phyloP scores from a whole-genome alignment of 331 rosid genomes.

The Telfairia occidentalis region DNA sequence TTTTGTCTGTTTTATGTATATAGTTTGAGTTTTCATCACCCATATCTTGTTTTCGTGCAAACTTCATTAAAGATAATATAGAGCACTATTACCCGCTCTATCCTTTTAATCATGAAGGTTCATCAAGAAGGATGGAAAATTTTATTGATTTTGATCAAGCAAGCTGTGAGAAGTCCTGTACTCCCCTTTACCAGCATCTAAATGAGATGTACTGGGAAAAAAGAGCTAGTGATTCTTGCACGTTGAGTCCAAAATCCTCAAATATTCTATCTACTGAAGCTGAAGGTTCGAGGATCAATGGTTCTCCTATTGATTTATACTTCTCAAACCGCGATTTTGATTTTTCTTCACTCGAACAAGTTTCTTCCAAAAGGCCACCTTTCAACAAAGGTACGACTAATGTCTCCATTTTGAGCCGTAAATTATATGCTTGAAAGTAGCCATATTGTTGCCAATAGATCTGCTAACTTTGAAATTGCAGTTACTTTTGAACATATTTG shows the following conservation, averaged over 20 bases:
- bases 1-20: too few relatives aligned
- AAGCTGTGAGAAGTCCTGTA: constrained; percentile 24
- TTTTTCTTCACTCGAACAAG: constrained; percentile 5
- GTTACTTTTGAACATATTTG: constrained; percentile 25
- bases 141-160: constrained; percentile 62
- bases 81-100: neutral
- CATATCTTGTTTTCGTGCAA: neutral
- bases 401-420: neutral
- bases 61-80: neutral
- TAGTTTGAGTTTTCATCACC: neutral
- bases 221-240: constrained; percentile 30
- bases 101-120: constrained; percentile 30
- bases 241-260: constrained; percentile 20
- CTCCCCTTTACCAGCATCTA: constrained; percentile 33
- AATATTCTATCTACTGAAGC: constrained; percentile 26
- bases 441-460: neutral
- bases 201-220: constrained; percentile 45
- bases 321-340: constrained; percentile 17
- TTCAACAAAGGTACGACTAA: neutral
- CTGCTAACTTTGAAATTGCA: constrained; percentile 13
- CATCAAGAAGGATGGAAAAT: constrained; percentile 83
- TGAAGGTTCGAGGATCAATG: constrained; percentile 24
- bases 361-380: constrained; percentile 1
- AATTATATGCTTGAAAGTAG: neutral
- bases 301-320: constrained; percentile 22